Conservation (phyloP, 139 green algal species). For the Ettlia oleoabundans region DNA sequence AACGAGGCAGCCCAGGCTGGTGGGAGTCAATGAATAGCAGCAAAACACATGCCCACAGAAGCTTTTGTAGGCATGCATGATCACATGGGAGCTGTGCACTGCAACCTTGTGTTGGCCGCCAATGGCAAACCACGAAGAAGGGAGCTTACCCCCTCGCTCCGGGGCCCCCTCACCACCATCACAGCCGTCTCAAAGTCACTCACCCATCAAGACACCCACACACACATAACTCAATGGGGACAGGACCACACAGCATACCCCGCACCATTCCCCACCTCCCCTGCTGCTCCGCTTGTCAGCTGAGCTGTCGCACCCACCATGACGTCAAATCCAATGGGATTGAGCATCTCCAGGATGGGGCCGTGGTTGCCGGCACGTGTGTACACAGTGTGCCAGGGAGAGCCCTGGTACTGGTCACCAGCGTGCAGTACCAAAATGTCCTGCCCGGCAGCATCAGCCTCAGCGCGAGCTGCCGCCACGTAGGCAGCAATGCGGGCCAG, state of each 20-base stretch:
- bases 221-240: no score
- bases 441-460: conserved; percentile 3
- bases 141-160: no score
- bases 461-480: neutral
- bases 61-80: no score
- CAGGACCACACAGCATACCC: no score
- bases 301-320: neutral
- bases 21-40: neutral
- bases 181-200: no score
- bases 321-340: conserved; percentile 1
- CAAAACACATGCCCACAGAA: no score
- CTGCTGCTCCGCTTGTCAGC: neutral
- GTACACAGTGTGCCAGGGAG: conserved; percentile 9
- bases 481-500: neutral
- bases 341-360: neutral
- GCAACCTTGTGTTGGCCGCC: no score
- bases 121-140: no score
- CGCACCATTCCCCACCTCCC: no score
- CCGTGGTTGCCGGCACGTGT: neutral
- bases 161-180: no score
- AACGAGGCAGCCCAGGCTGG: neutral
- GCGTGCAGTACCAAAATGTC: conserved; percentile 18
- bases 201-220: no score
- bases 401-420: conserved; percentile 11
- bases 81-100: no score